A percentile compares a stretch with the other conserved stretches of the same genome.
Evolutionary conservation across 306 rosid genomes (phyloP).

Genomic region (Vigna nakashimae): DNA sequence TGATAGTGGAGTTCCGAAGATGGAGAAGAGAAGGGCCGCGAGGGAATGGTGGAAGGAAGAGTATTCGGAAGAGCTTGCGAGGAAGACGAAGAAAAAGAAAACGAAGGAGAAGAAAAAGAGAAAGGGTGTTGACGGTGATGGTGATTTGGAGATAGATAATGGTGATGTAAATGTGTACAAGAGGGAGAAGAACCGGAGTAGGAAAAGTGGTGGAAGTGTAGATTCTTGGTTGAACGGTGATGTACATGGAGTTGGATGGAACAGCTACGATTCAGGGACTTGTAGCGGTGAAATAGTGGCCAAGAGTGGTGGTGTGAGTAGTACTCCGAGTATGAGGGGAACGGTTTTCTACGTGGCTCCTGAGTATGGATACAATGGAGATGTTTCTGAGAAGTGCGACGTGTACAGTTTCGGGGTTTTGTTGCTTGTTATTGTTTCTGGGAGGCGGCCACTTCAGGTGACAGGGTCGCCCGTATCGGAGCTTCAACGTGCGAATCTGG

Average conservation of each 20-base stretch:
- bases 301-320: constrained; percentile 75
- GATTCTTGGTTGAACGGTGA: constrained; percentile 87
- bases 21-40: constrained; percentile 66
- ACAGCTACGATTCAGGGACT: constrained; percentile 59
- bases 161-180: constrained; percentile 53
- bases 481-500: constrained; percentile 73
- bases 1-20: constrained; percentile 50
- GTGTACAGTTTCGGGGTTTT: constrained; percentile 86
- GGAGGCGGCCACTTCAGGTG: constrained; percentile 87
- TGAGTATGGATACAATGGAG: constrained; percentile 66
- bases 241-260: constrained; percentile 51
- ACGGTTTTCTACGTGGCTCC: constrained; percentile 93
- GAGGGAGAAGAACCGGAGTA: constrained; percentile 48
- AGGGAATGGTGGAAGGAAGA: constrained; percentile 99
- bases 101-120: constrained; percentile 44
- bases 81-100: constrained; percentile 63
- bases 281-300: constrained; percentile 63
- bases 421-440: constrained; percentile 75
- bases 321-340: constrained; percentile 85
- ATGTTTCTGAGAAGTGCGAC: constrained; percentile 79
- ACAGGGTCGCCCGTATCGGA: constrained; percentile 72
- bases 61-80: constrained; percentile 69
- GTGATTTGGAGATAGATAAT: constrained; percentile 59
- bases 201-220: constrained; percentile 62
- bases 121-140: constrained; percentile 36